Percentiles rank a stretch among this genome's conserved stretches.
These are phyloP conservation scores for Gossypium gossypioides DNA, from an alignment of 441 rosid species.

Conservation along the genomic window DNA sequence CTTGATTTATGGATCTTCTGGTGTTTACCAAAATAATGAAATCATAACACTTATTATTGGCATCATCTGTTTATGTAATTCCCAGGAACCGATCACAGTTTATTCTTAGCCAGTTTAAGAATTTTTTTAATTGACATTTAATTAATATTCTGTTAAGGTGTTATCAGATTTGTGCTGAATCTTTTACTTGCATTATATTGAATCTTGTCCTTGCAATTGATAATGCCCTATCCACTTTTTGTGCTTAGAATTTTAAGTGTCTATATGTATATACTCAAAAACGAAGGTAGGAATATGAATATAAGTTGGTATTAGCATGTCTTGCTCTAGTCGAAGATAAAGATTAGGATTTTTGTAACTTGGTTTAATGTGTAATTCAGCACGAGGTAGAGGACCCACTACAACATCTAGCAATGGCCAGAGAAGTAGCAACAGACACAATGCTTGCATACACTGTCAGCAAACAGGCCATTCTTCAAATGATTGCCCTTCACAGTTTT, in stretches of 20 bases:
- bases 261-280: background rate
- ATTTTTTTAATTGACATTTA: background rate
- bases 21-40: background rate
- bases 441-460: slow-evolving; percentile 58
- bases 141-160: background rate
- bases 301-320: background rate
- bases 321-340: background rate
- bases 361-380: slow-evolving; percentile 27
- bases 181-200: background rate
- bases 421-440: slow-evolving; percentile 46
- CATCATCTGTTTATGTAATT: background rate
- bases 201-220: slow-evolving; percentile 3
- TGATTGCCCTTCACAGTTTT: slow-evolving; percentile 53
- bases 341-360: slow-evolving; percentile 11
- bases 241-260: background rate
- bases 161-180: background rate
- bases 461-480: slow-evolving; percentile 68
- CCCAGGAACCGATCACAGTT: background rate
- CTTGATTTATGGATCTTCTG: background rate
- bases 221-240: background rate
- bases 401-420: slow-evolving; percentile 37
- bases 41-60: background rate
- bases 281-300: background rate
- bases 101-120: background rate
- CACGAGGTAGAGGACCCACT: slow-evolving; percentile 48